Evolutionary conservation across 2,329 filamentous ascomycete genomes (phyloP).

Genomic region (Zopfia rhizophila): DNA sequence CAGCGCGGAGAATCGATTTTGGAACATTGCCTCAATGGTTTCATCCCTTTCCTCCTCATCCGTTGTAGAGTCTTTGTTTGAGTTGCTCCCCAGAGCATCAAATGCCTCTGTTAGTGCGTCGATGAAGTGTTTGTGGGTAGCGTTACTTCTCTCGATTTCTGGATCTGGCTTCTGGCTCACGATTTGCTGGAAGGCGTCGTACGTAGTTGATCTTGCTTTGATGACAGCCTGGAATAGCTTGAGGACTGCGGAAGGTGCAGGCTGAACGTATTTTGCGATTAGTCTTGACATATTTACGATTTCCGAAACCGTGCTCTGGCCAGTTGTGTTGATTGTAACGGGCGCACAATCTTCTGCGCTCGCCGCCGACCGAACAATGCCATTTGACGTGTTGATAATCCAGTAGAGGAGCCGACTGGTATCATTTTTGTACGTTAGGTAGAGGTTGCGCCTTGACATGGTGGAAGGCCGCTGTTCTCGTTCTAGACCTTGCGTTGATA

Average conservation of each 20-base stretch:
- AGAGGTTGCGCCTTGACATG: constrained; percentile 26
- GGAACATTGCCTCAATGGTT: constrained; percentile 22
- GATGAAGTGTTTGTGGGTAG: constrained; percentile 57
- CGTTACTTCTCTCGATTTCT: constrained; percentile 53
- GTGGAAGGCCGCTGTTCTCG: too few species aligned
- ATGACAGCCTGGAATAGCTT: constrained; percentile 54
- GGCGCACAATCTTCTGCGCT: constrained; percentile 17
- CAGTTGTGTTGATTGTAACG: constrained; percentile 49
- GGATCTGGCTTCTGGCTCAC: constrained; percentile 45
- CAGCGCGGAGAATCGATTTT: constrained; percentile 25
- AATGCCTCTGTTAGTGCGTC: constrained; percentile 53
- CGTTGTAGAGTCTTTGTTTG: constrained; percentile 14
- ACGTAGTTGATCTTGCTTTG: constrained; percentile 39
- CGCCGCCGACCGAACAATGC: constrained; percentile 22
- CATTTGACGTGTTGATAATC: constrained; percentile 32
- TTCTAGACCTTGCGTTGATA: too few species aligned
- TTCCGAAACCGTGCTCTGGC: constrained; percentile 49
- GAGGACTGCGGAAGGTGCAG: constrained; percentile 49
- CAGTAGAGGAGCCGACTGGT: constrained; percentile 26
- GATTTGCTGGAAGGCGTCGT: constrained; percentile 45
- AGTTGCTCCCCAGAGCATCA: constrained; percentile 45
- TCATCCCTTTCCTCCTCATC: constrained; percentile 27
- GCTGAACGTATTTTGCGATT: constrained; percentile 49
- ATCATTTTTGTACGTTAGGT: constrained; percentile 28
- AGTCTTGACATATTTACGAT: constrained; percentile 55